Percentiles rank a stretch among this genome's conserved stretches.
phyloP scores from a whole-genome alignment of 106 monocot species.

The Narthecium ossifragum region DNA sequence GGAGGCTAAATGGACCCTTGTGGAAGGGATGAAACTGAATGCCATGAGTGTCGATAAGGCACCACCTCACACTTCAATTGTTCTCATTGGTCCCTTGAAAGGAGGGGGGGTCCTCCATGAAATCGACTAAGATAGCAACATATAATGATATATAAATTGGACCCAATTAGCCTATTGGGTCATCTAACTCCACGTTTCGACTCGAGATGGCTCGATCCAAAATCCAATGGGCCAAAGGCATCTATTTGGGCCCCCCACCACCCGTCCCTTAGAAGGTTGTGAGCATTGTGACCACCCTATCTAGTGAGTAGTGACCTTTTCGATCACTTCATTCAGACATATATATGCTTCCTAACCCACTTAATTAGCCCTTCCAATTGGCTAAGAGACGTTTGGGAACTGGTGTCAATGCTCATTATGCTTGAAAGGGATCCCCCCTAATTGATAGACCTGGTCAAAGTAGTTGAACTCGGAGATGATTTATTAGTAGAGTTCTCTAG shows the following conservation, averaged over 20 bases:
- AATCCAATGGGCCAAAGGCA: not conserved
- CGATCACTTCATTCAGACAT: slow-evolving; percentile 4
- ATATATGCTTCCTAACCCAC: slow-evolving; percentile 4
- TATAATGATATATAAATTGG: not conserved
- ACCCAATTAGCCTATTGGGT: not conserved
- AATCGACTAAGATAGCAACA: not conserved
- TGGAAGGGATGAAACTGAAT: not conserved
- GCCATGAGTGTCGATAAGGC: not conserved
- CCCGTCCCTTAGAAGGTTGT: too few species aligned
- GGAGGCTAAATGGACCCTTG: too few species aligned
- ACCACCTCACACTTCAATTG: not conserved
- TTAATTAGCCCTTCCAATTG: not conserved
- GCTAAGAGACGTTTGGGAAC: too few species aligned
- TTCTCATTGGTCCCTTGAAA: not conserved
- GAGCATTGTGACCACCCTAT: not conserved
- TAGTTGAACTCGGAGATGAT: too few species aligned
- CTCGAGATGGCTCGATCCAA: not conserved
- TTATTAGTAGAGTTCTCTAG: too few species aligned
- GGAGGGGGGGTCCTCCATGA: not conserved
- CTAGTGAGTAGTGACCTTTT: not conserved
- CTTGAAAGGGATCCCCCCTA: too few species aligned
- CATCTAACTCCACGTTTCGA: not conserved
- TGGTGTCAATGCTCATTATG: too few species aligned
- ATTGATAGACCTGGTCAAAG: too few species aligned
- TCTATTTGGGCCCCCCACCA: not conserved